Evolutionary conservation across 2,329 filamentous ascomycete genomes (phyloP), one percentile per base, ranked within the genome.

Genomic region (Fusarium vanettenii): DNA sequence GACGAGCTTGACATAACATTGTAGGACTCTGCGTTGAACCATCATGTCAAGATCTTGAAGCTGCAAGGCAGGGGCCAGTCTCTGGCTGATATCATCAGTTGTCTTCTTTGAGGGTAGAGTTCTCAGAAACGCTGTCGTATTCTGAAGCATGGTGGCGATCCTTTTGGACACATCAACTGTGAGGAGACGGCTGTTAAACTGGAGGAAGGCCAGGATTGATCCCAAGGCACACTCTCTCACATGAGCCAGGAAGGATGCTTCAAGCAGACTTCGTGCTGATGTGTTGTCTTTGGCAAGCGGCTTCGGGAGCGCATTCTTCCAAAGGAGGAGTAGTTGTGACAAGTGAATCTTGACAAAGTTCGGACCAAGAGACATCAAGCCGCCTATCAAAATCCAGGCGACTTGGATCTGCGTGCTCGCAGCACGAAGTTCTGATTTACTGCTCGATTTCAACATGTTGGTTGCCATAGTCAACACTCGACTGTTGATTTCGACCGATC

Each of bases 291-390:
- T 97, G 37, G 95, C 92, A n/a, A 98, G 84, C 7, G 97, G 96
- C 79, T 97, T 98, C 0, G 97, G 96, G 13, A 99, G 88, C 0
- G 97, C 96, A 82, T 98, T 99, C 83, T 98, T 98, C 97, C 97
- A 99, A 8, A 99, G 86, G 10, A 99, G 86, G 66, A 99, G 91
- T 25, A 99, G 88, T 80, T 99, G 97, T 3, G 95, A 96, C 9
- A 99, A 89, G 83, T 99, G 97, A 27, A 98, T 98, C 84, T 99
- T 99, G 83, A 98, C 96, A 82, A 99, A 99, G 82, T 98, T 98
- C 5, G 97, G 96, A 0, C 97, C 97, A 1, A 99, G 89, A 1
- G 95, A 95, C 96, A 98, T 98, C 64, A 99, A 86, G 0, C 97
- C 97, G 41, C 97, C 97, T 56, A 99, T 97, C 67, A 99, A 86